Conservation (phyloP, 768 basidiomycete genomes). For the Rubroboletus pulcherrimus region DNA sequence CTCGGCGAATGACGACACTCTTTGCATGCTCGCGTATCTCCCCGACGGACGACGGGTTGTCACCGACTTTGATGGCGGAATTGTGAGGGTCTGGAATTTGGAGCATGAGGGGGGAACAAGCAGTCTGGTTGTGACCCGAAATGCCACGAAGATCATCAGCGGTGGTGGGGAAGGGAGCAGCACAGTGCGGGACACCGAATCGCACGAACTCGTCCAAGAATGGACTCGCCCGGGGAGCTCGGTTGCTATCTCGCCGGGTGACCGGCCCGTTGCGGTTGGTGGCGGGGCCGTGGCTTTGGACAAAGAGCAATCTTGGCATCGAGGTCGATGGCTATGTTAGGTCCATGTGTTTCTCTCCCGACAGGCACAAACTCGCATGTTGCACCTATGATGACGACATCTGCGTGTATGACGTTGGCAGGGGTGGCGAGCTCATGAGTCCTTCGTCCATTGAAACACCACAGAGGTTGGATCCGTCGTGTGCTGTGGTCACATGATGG, state of each 20-base stretch:
- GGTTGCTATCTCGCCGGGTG: too few relatives aligned
- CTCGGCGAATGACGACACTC: too few relatives aligned
- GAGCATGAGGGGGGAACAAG: background rate
- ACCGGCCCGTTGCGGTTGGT: too few relatives aligned
- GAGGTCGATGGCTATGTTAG: too few relatives aligned
- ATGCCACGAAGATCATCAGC: background rate
- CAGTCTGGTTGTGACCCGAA: background rate
- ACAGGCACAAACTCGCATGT: constrained; percentile 1
- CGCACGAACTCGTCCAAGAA: background rate
- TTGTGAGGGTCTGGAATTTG: background rate
- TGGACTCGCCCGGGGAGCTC: too few relatives aligned
- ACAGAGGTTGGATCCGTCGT: background rate
- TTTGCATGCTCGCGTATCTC: background rate
- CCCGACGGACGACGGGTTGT: constrained; percentile 1
- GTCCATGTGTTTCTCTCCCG: background rate
- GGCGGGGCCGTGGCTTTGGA: too few relatives aligned
- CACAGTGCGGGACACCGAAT: constrained; percentile 3
- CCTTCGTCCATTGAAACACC: background rate
- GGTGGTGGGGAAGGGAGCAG: background rate
- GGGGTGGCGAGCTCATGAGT: background rate
- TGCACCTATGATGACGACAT: background rate
- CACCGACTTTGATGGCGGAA: background rate
- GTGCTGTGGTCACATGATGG: too few relatives aligned
- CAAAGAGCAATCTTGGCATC: background rate
- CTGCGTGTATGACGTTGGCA: background rate